Conservation (phyloP, 306 rosid species). For the Malus fusca region DNA sequence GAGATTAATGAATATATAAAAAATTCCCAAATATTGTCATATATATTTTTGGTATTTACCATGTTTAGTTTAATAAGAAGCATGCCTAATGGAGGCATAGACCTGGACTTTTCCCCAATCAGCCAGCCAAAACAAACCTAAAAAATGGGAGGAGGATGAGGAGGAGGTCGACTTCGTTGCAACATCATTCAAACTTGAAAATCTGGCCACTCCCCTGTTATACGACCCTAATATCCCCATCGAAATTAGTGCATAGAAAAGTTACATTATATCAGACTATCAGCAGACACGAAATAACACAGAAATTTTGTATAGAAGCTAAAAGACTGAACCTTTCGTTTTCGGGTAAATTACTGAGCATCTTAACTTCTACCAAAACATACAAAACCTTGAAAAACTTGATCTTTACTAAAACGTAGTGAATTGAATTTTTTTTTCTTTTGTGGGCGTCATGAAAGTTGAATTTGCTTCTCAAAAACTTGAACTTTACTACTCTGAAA, state of each 20-base stretch:
- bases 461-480: not conserved
- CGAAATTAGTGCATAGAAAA: not conserved
- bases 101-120: constrained; percentile 41
- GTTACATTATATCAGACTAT: constrained; percentile 7
- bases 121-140: constrained; percentile 87
- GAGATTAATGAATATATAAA: no score
- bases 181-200: constrained; percentile 68
- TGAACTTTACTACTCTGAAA: not conserved
- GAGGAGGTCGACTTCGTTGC: constrained; percentile 23
- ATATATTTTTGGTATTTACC: no score
- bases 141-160: constrained; percentile 49
- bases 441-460: not conserved
- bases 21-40: no score
- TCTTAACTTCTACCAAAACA: not conserved
- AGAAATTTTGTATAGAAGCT: not conserved
- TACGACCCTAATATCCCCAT: constrained; percentile 42
- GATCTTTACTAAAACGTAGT: not conserved
- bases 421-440: not conserved
- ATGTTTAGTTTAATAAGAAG: no score
- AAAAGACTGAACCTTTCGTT: not conserved
- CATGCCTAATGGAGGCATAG: constrained; percentile 54
- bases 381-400: not conserved
- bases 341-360: not conserved
- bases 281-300: not conserved
- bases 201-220: constrained; percentile 41